These are phyloP conservation scores for Ascoidea asiatica DNA, from an alignment of 805 yeast species.

Conservation along the genomic window DNA sequence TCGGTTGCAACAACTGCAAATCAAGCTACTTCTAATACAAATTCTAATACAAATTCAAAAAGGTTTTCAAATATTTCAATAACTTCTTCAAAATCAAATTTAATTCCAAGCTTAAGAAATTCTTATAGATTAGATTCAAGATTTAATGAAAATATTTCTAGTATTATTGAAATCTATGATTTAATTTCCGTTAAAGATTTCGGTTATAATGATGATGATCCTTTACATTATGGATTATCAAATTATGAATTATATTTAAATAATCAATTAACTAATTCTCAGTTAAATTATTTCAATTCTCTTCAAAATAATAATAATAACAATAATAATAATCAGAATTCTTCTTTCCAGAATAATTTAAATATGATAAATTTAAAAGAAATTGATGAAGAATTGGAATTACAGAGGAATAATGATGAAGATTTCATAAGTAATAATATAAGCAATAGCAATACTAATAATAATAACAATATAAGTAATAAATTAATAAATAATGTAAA, in stretches of 20 bases:
- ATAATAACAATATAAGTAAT: neutral
- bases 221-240: constrained; percentile 53
- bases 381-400: neutral
- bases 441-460: neutral
- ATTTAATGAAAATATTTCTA: constrained; percentile 4
- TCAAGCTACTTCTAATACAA: neutral
- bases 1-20: neutral
- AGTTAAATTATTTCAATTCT: constrained; percentile 4
- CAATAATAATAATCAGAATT: neutral
- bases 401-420: no score
- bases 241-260: constrained; percentile 14
- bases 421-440: neutral
- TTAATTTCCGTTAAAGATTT: constrained; percentile 57
- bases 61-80: neutral
- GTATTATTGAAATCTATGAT: constrained; percentile 15
- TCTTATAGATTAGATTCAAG: neutral
- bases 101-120: neutral
- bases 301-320: neutral
- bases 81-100: constrained; percentile 14
- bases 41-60: no score
- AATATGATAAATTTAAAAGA: neutral
- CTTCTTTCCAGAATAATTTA: neutral
- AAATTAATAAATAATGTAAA: no score
- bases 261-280: constrained; percentile 5
- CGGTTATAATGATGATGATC: constrained; percentile 61